These are phyloP conservation scores for Elongisporangium prolatum DNA, from an alignment of 352 stramenopile genomes.

Conservation along the genomic window DNA sequence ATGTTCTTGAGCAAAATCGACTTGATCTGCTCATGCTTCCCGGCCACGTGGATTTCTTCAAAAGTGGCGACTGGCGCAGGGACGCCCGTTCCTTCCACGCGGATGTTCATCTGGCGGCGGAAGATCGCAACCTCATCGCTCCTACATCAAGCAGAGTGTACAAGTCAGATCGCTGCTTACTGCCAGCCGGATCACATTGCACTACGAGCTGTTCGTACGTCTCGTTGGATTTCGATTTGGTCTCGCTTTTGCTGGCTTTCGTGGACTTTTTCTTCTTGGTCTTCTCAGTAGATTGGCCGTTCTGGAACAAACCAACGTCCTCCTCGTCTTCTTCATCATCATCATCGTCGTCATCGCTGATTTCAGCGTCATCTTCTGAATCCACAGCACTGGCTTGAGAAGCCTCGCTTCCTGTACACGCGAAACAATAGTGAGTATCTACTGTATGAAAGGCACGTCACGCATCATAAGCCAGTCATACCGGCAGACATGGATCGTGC, in stretches of 20 bases:
- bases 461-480: background rate
- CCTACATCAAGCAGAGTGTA: background rate
- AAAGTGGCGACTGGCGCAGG: slow-evolving; percentile 78
- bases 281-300: slow-evolving; percentile 11
- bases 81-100: slow-evolving; percentile 56
- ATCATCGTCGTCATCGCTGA: slow-evolving; percentile 19
- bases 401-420: slow-evolving; percentile 12
- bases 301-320: slow-evolving; percentile 55
- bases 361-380: slow-evolving; percentile 10
- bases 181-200: too few species aligned
- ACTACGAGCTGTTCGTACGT: slow-evolving; percentile 16
- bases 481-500: slow-evolving; percentile 12
- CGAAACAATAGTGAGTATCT: background rate
- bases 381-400: slow-evolving; percentile 2
- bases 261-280: slow-evolving; percentile 17
- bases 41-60: slow-evolving; percentile 54
- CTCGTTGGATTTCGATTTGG: slow-evolving; percentile 17
- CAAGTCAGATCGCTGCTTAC: background rate
- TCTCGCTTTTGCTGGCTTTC: slow-evolving; percentile 20
- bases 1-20: slow-evolving; percentile 75
- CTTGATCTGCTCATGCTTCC: slow-evolving; percentile 43
- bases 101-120: slow-evolving; percentile 78
- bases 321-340: slow-evolving; percentile 20
- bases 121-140: slow-evolving; percentile 59
- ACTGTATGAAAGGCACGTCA: too few species aligned